Evolutionary conservation across 2,329 filamentous ascomycete genomes (phyloP).

Genomic region (Xylaria sp.): DNA sequence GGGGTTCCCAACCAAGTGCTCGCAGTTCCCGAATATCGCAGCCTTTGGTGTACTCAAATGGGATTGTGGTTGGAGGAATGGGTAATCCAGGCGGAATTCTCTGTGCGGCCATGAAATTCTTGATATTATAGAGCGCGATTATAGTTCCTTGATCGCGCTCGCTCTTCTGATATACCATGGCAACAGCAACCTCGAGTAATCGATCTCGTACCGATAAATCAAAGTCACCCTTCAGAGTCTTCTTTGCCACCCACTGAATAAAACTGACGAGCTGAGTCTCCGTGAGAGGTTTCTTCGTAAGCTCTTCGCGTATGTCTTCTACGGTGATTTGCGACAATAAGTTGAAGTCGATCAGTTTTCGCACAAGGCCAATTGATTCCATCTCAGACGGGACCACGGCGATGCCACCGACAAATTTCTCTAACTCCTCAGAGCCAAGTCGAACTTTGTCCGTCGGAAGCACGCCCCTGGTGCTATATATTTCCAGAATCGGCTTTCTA

Average conservation of each 20-base stretch:
- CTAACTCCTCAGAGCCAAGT: slow-evolving; percentile 60
- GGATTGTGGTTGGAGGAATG: slow-evolving; percentile 74
- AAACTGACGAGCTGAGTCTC: slow-evolving; percentile 76
- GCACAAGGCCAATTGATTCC: slow-evolving; percentile 67
- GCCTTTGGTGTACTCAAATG: slow-evolving; percentile 72
- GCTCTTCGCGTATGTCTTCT: slow-evolving; percentile 74
- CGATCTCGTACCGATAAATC: slow-evolving; percentile 61
- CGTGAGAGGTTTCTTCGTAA: slow-evolving; percentile 75
- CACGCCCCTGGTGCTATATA: slow-evolving; percentile 83
- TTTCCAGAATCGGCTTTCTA: slow-evolving; percentile 73
- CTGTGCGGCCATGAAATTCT: slow-evolving; percentile 67
- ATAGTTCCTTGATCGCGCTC: slow-evolving; percentile 58
- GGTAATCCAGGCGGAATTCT: slow-evolving; percentile 79
- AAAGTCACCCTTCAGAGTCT: slow-evolving; percentile 65
- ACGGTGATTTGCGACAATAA: slow-evolving; percentile 84
- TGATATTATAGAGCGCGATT: slow-evolving; percentile 71
- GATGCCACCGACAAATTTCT: slow-evolving; percentile 78
- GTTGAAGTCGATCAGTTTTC: slow-evolving; percentile 75
- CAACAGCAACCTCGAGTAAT: slow-evolving; percentile 76
- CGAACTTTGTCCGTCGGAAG: slow-evolving; percentile 79
- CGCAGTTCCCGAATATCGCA: slow-evolving; percentile 65
- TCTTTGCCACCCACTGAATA: slow-evolving; percentile 74
- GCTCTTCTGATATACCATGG: slow-evolving; percentile 55
- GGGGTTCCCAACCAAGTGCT: slow-evolving; percentile 76
- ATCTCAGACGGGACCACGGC: slow-evolving; percentile 77